Percentiles rank a stretch among this genome's conserved stretches.
Conservation (phyloP, 2,329 filamentous ascomycete genomes). For the Parastagonospora nodorum region DNA sequence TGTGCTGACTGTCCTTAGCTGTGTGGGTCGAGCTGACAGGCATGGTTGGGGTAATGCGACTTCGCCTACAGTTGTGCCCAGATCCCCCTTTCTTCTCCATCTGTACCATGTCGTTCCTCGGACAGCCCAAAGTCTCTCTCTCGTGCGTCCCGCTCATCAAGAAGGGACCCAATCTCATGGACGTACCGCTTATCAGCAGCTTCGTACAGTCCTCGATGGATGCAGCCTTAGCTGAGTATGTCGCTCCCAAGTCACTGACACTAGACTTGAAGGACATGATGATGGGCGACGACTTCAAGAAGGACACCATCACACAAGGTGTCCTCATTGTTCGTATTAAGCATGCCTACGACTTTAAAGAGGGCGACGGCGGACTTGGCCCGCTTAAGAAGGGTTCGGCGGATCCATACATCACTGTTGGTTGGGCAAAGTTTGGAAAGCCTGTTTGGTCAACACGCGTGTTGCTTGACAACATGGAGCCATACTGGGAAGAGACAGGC, state of each 20-base stretch:
- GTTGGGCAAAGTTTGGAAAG: slow-evolving; percentile 79
- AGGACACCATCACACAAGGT: slow-evolving; percentile 69
- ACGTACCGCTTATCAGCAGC: slow-evolving; percentile 73
- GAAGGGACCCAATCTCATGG: slow-evolving; percentile 73
- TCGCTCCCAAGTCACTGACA: slow-evolving; percentile 75
- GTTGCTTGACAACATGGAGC: slow-evolving; percentile 67
- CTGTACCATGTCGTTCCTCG: slow-evolving; percentile 74
- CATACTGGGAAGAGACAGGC: slow-evolving; percentile 72
- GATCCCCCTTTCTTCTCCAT: slow-evolving; percentile 79
- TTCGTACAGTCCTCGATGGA: slow-evolving; percentile 78
- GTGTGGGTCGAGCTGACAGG: slow-evolving; percentile 78
- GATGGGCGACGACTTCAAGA: slow-evolving; percentile 78
- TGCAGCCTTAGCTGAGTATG: slow-evolving; percentile 74
- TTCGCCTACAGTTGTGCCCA: slow-evolving; percentile 73
- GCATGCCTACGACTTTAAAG: slow-evolving; percentile 71
- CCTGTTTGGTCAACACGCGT: slow-evolving; percentile 70
- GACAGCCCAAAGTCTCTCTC: slow-evolving; percentile 73
- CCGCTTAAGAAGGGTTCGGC: slow-evolving; percentile 65
- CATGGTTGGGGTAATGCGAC: slow-evolving; percentile 70
- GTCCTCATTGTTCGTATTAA: slow-evolving; percentile 70
- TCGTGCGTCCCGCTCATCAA: slow-evolving; percentile 73
- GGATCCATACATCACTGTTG: slow-evolving; percentile 73
- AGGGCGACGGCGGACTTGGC: slow-evolving; percentile 68
- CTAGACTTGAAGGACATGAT: slow-evolving; percentile 78
- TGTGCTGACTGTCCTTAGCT: slow-evolving; percentile 47